phyloP scores from a whole-genome alignment of 768 basidiomycete species.

The Suillus occidentalis region DNA sequence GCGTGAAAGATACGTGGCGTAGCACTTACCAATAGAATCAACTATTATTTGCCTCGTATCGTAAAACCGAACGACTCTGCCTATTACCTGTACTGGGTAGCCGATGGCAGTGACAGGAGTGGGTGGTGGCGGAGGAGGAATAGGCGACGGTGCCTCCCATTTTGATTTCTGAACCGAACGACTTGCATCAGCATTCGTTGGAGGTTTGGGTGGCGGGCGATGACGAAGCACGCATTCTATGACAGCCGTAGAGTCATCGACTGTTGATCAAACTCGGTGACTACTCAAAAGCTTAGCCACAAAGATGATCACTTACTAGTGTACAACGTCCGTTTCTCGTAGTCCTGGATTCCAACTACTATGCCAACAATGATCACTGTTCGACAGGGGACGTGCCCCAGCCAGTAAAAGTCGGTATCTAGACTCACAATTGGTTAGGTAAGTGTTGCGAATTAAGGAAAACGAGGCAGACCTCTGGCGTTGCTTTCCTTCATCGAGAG shows the following conservation, averaged over 20 bases:
- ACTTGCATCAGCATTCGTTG: conserved; percentile 11
- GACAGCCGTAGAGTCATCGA: conserved; percentile 77
- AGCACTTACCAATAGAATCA: conserved; percentile 49
- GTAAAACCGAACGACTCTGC: conserved; percentile 42
- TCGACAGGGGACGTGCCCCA: conserved; percentile 71
- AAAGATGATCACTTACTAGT: conserved; percentile 40
- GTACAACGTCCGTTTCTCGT: conserved; percentile 62
- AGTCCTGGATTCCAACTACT: conserved; percentile 59
- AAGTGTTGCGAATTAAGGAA: neutral
- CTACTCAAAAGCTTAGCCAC: neutral
- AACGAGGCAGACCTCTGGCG: conserved; percentile 28
- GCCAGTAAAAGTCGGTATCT: conserved; percentile 68
- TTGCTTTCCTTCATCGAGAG: conserved; percentile 42
- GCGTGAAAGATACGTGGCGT: neutral
- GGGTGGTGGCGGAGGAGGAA: conserved; percentile 20
- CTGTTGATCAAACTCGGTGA: conserved; percentile 33
- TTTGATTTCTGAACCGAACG: conserved; percentile 10
- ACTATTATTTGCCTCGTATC: conserved; percentile 48
- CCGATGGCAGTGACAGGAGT: conserved; percentile 47
- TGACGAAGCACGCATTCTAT: conserved; percentile 62
- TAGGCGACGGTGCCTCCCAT: neutral
- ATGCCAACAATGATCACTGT: conserved; percentile 61
- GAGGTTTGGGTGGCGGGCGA: conserved; percentile 20
- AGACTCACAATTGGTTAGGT: neutral
- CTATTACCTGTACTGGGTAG: conserved; percentile 44